Base-by-base conservation (phyloP, 352 stramenopile genomes). In the Pythium aquatile region DNA sequence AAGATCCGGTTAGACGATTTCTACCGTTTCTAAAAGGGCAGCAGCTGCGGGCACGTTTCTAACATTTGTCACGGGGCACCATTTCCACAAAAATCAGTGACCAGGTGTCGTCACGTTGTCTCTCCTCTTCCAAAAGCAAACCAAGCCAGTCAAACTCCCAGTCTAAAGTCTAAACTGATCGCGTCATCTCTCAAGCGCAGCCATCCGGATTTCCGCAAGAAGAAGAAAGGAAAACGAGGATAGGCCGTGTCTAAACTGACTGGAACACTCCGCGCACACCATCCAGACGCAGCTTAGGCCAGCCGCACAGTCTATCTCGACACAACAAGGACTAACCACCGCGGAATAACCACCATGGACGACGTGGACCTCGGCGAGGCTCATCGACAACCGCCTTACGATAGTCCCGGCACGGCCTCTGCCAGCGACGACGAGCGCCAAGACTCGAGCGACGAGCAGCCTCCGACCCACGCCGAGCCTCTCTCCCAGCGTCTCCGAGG, bases 401-500 rank as follows among this genome's bases (percentile, higher is more conserved):
- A 65, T 40, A 65, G 57, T 40, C 55, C 55, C 24, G 58, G 46
- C 30, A 47, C 39, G 14, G 39, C 39, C 3, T 59, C 29, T 58
- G 39, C 61, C 58, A 63, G 58, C 29, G 53, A 62, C 9, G 57
- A 66, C 28, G 57, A 69, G 35, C 33, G 35, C 17, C 20, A 48
- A 20, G 11, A 58, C 30, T 16, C 29, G 8, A 29, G 58, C 5
- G 40, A 62, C 6, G 32, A 58, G 51, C 29, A 51, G 9, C 7
- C 37, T 5, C 20, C 13, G 13, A 28, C 33, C 10, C 37, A 52
- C 17, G 33, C 55, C 14, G 57, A 56, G 24, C 47, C 40, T 35
- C 58, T 70, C 40, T 65, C 63, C 10, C 64, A 70, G 53, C 64
- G 64, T 1, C 44, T 70, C 30, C 64, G 64, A 17, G 64, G 58